A percentile compares a stretch with the other conserved stretches of the same genome.
These are phyloP conservation scores for Erythrobasidium yunnanense DNA, from an alignment of 768 basidiomycete species.

Conservation along the genomic window DNA sequence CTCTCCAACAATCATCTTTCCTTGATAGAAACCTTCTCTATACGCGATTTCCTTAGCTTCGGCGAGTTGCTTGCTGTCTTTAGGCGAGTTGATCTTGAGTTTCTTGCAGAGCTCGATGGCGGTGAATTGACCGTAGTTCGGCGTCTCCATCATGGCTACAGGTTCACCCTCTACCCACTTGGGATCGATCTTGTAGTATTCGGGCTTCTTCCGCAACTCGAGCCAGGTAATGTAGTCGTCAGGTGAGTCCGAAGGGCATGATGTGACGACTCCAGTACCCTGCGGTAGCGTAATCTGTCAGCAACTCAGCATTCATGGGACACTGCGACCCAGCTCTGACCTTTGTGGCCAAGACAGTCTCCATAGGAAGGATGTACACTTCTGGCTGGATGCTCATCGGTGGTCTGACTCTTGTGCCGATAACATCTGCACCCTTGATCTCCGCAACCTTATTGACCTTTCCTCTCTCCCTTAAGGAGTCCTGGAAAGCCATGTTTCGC, in stretches of 20 bases:
- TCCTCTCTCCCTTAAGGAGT: conserved; percentile 61
- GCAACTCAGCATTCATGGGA: background rate
- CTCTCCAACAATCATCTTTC: conserved; percentile 80
- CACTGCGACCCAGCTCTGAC: conserved; percentile 38
- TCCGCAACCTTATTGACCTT: conserved; percentile 62
- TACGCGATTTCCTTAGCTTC: conserved; percentile 97
- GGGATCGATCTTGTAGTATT: conserved; percentile 88
- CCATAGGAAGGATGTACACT: conserved; percentile 97
- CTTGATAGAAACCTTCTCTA: conserved; percentile 95
- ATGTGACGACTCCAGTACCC: conserved; percentile 97
- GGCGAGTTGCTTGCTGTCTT: conserved; percentile 80
- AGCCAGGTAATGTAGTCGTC: conserved; percentile 84
- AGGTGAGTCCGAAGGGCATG: conserved; percentile 94
- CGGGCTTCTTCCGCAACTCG: conserved; percentile 89
- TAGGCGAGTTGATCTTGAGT: conserved; percentile 88
- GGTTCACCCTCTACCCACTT: conserved; percentile 75
- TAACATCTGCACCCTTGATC: conserved; percentile 63
- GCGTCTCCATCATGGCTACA: conserved; percentile 74
- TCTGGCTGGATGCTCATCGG: conserved; percentile 70
- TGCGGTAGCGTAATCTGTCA: conserved; percentile 35
- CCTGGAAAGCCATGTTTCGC: conserved; percentile 97
- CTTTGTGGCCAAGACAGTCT: conserved; percentile 89
- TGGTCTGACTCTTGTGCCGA: conserved; percentile 83
- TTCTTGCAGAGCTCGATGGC: conserved; percentile 73
- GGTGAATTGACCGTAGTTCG: conserved; percentile 82